Conservation (phyloP, 2,329 filamentous ascomycete species). For the Tympanopsis confertula region DNA sequence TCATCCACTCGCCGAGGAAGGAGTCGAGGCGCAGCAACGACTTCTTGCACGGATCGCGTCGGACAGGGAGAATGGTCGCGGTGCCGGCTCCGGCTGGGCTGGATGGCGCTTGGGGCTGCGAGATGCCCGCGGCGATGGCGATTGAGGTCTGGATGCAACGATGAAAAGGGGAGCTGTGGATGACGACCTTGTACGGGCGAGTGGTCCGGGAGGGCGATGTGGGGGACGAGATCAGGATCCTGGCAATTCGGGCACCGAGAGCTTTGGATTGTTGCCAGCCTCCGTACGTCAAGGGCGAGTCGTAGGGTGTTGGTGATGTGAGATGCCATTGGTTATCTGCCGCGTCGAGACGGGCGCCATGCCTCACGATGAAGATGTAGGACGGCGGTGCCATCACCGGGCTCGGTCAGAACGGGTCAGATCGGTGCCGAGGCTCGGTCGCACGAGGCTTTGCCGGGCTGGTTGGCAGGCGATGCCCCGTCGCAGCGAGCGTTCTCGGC, state of each 20-base stretch:
- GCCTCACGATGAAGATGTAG: constrained; percentile 34
- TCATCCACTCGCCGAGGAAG: constrained; percentile 91
- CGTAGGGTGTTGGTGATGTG: constrained; percentile 84
- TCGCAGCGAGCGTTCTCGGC: too few relatives aligned
- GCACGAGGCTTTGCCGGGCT: too few relatives aligned
- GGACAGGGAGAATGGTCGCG: constrained; percentile 2
- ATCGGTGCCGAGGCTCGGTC: not conserved
- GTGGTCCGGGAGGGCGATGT: too few relatives aligned
- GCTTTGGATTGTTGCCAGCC: constrained; percentile 81
- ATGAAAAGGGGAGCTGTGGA: constrained; percentile 89
- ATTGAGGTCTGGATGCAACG: constrained; percentile 88
- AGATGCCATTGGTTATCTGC: constrained; percentile 94
- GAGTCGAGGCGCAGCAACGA: constrained; percentile 69
- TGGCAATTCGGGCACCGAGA: constrained; percentile 74
- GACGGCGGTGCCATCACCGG: constrained; percentile 1
- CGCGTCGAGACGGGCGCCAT: constrained; percentile 86
- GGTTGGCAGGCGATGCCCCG: too few relatives aligned
- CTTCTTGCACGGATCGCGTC: constrained; percentile 28
- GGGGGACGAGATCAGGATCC: constrained; percentile 33
- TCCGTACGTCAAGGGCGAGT: constrained; percentile 86
- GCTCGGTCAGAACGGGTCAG: not conserved
- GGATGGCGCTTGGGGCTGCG: constrained; percentile 34
- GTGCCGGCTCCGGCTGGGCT: constrained; percentile 3
- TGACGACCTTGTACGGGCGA: constrained; percentile 63
- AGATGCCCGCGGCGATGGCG: constrained; percentile 75